Evolutionary conservation across 2,329 filamentous ascomycete genomes (phyloP), one percentile per base, ranked within the genome.

Genomic region (Zelopaecilomyces penicillatus): DNA sequence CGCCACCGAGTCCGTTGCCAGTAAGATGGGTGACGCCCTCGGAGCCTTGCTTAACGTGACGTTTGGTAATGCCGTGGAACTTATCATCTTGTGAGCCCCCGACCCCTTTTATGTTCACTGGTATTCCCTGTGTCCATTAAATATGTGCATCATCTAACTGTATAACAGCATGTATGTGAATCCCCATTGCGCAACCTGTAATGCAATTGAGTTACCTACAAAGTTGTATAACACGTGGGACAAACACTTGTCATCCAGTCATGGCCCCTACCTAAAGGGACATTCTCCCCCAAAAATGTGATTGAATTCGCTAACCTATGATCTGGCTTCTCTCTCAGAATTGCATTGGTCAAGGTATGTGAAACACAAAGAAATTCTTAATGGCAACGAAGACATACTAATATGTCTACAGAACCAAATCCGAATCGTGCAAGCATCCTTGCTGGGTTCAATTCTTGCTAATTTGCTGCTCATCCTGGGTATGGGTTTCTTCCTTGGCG

Each of bases 401-500:
- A 44, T 26, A 30, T 7, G 8, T 30, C 43, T 36, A 19, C 48
- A 81, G 74, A 73, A 87, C 64, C 80, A 95, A 69, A 93, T 95
- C 49, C 82, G 86, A 48, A 91, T 95, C 54, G 90, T 95, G 27
- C 90, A 95, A 65, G 88, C 90, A 10, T 94, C 90, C 0, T 70
- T 95, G 41, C 74, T 96, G 30, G 90, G 90, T 36, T 95, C 88
- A 2, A 95, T 96, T 55, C 69, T 96, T 52, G 85, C 89, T 51
- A 95, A 95, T 59, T 67, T 95, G 45, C 73, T 96, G 27, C 75
- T 95, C 49, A 95, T 95, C 58, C 68, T 96, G 54, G 90, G 90
- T 57, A 95, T 95, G 88, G 82, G 83, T 46, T 95, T 96, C 64
- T 76, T 95, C 42, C 68, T 94, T 27, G 90, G 90, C 58, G 90